phyloP scores from a whole-genome alignment of 78 protist genomes.

The Thecamonas trahens region DNA sequence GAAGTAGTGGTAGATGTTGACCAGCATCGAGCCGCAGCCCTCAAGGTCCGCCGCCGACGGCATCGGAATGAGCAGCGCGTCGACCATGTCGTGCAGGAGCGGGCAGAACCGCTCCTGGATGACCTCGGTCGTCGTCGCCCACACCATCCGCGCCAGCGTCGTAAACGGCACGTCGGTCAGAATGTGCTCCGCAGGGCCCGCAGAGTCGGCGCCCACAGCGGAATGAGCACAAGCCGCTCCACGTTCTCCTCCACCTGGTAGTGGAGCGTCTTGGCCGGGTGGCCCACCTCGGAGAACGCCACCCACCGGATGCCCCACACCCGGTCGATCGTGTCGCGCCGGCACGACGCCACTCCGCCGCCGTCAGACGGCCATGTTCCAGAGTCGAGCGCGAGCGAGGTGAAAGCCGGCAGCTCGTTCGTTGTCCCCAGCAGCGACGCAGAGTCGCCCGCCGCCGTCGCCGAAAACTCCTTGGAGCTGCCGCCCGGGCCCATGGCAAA shows the following conservation, averaged over 20 bases:
- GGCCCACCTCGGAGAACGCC: constrained; percentile 20
- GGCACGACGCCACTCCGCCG: constrained; percentile 32
- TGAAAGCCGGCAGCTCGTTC: neutral
- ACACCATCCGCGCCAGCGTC: neutral
- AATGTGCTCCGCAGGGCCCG: neutral
- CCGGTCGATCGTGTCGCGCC: constrained; percentile 22
- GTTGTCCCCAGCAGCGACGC: neutral
- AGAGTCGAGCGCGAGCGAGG: constrained; percentile 2
- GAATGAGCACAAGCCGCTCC: neutral
- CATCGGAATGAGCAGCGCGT: neutral
- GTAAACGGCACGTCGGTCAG: neutral
- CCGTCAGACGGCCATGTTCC: constrained; percentile 38
- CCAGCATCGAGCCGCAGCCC: constrained; percentile 1
- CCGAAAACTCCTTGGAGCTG: neutral
- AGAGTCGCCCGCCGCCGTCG: neutral
- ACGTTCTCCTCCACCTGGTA: constrained; percentile 2
- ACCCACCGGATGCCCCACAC: constrained; percentile 24
- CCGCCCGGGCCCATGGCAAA: neutral
- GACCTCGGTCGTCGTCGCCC: constrained; percentile 5
- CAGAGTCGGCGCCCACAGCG: constrained; percentile 1
- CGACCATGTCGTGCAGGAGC: neutral
- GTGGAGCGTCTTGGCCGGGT: neutral
- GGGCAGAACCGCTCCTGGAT: neutral
- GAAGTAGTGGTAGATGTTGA: constrained; percentile 9
- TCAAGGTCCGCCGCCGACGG: constrained; percentile 3